These are phyloP conservation scores for Brassica balearica DNA, from an alignment of 441 rosid genomes.

Conservation along the genomic window DNA sequence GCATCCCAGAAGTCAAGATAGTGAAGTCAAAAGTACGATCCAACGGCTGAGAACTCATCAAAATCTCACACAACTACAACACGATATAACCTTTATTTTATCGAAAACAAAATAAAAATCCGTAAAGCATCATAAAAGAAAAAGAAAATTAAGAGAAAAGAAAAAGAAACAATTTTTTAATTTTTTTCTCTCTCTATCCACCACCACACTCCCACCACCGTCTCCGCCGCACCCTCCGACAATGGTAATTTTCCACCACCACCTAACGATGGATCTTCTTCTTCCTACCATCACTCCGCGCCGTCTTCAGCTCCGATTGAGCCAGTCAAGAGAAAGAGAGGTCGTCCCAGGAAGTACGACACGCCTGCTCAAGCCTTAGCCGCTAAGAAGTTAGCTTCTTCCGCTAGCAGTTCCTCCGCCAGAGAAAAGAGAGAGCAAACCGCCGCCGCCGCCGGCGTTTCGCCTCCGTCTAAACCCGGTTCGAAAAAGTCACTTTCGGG, in stretches of 20 bases:
- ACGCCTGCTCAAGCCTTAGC: slow-evolving; percentile 87
- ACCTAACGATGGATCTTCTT: slow-evolving; percentile 30
- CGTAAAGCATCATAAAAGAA: slow-evolving; percentile 33
- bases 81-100: background rate
- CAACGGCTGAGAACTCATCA: slow-evolving; percentile 32
- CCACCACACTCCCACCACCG: slow-evolving; percentile 41
- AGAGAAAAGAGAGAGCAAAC: slow-evolving; percentile 51
- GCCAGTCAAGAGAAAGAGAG: slow-evolving; percentile 67
- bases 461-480: slow-evolving; percentile 48
- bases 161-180: slow-evolving; percentile 20
- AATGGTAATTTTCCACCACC: slow-evolving; percentile 29
- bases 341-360: slow-evolving; percentile 83
- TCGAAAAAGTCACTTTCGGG: slow-evolving; percentile 25
- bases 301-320: slow-evolving; percentile 66
- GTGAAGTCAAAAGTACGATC: slow-evolving; percentile 34
- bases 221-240: slow-evolving; percentile 42
- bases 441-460: slow-evolving; percentile 46
- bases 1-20: slow-evolving; percentile 13
- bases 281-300: slow-evolving; percentile 66
- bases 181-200: slow-evolving; percentile 33
- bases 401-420: slow-evolving; percentile 45
- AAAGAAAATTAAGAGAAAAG: slow-evolving; percentile 31
- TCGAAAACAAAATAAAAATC: background rate
- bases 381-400: slow-evolving; percentile 73
- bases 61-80: slow-evolving; percentile 30